Percentiles rank a stretch among this genome's conserved stretches.
These are phyloP conservation scores for Phellinidium pouzarii DNA, from an alignment of 1,284 basidiomycete genomes.

Conservation along the genomic window DNA sequence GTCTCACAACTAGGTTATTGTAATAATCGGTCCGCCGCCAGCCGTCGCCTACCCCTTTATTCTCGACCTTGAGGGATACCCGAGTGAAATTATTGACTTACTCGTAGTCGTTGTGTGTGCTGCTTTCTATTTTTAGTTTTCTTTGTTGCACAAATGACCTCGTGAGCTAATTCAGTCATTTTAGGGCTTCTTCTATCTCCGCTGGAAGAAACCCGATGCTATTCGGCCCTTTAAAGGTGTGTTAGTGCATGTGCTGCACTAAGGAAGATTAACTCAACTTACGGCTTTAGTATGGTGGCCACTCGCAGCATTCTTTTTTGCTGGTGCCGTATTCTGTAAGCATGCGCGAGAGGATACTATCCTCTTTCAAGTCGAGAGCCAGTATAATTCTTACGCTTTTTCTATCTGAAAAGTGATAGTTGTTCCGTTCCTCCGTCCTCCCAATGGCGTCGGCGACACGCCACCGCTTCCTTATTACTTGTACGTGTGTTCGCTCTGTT, in stretches of 20 bases:
- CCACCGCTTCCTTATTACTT: constrained; percentile 55
- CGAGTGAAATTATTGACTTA: constrained; percentile 48
- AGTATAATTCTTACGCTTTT: neutral
- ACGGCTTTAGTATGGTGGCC: constrained; percentile 46
- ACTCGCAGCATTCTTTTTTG: constrained; percentile 49
- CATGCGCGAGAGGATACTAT: constrained; percentile 12
- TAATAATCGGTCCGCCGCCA: constrained; percentile 43
- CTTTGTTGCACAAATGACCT: no score
- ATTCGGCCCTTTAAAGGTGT: constrained; percentile 51
- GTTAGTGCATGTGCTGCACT: neutral
- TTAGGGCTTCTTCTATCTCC: constrained; percentile 51
- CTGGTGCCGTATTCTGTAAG: constrained; percentile 44
- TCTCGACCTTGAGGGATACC: constrained; percentile 53
- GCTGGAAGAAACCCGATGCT: constrained; percentile 42
- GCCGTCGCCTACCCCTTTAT: constrained; percentile 45
- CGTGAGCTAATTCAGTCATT: neutral
- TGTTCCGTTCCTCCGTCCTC: constrained; percentile 48
- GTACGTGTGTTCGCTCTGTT: constrained; percentile 26
- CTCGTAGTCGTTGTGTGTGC: constrained; percentile 43
- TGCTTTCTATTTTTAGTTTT: neutral
- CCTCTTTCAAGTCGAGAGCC: neutral
- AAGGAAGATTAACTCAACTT: neutral
- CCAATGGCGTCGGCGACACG: constrained; percentile 49
- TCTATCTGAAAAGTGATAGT: constrained; percentile 36
- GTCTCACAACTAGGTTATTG: constrained; percentile 32